A percentile compares a stretch with the other conserved stretches of the same genome.
Evolutionary conservation across 106 monocot genomes (phyloP).

Genomic region (Agapanthus africanus): DNA sequence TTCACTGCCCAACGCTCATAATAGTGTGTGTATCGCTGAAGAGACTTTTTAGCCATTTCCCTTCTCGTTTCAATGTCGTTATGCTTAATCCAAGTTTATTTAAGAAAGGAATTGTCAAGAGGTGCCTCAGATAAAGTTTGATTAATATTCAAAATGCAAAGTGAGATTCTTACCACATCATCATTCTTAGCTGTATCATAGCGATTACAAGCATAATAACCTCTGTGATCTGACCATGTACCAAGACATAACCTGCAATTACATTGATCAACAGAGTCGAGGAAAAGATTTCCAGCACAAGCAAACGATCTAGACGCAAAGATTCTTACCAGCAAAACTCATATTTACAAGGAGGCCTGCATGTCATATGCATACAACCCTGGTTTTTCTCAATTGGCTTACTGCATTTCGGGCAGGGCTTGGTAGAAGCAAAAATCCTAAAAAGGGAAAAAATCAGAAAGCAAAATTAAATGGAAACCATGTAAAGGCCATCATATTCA

Average conservation of each 20-base stretch:
- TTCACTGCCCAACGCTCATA: constrained; percentile 90
- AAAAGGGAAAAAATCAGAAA: too few relatives aligned
- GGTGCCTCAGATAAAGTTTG: neutral
- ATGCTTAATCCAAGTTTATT: constrained; percentile 37
- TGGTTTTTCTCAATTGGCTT: constrained; percentile 4
- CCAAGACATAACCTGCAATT: constrained; percentile 64
- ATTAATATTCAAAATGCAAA: neutral
- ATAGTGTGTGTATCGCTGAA: constrained; percentile 86
- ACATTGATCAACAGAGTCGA: neutral
- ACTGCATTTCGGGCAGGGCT: constrained; percentile 8
- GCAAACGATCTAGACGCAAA: neutral
- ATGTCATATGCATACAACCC: constrained; percentile 9
- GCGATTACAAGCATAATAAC: constrained; percentile 80
- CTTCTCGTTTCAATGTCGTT: constrained; percentile 76
- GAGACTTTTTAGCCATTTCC: constrained; percentile 83
- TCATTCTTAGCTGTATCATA: constrained; percentile 56
- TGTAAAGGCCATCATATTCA: too few relatives aligned
- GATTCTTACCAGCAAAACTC: constrained; percentile 18
- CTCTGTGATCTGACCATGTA: constrained; percentile 67
- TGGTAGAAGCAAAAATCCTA: constrained; percentile 6
- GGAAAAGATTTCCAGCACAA: neutral
- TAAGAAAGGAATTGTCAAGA: neutral
- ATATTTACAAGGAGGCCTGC: neutral
- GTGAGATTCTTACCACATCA: constrained; percentile 42
- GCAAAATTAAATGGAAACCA: too few relatives aligned